Base-by-base conservation (phyloP, 1,284 basidiomycete species). In the Moesziomyces antarcticus region DNA sequence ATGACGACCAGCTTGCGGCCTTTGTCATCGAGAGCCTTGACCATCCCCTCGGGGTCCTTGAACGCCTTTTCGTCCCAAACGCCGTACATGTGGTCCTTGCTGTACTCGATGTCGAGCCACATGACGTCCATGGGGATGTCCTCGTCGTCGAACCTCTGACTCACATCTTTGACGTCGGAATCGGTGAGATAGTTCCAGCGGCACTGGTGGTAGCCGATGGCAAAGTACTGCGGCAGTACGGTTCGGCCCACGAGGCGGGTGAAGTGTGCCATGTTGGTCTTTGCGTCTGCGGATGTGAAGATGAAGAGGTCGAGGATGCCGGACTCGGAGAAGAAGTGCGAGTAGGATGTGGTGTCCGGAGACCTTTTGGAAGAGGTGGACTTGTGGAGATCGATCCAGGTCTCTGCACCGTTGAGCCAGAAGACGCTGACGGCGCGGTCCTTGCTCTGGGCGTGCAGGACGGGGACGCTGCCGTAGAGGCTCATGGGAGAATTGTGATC, bases 1-100 rank as follows among this genome's bases (percentile, higher is more conserved):
- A 99, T 99, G 49, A 95, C 91, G 42, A 98, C 95, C 90, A 98
- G 96, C 93, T 97, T 97, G 67, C 96, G 89, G 30, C 91, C 93
- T 62, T 90, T 87, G 42, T 89, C 91, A 56, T 92, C 93, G 4
- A 99, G 91, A 52, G 93, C 91, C 53, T 92, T 90, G 62, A 91
- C 89, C 97, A 99, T 98, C 49, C 91, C 90, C 27, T 93, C 90
- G 0, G 97, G 96, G 81, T 97, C 91, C 10, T 94, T 93, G 90
- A 99, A 99, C 44, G 88, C 88, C 85, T 91, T 92, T 73, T 91
- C 87, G 81, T 98, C 91, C 97, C 97, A 99, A 61, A 98, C 93
- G 85, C 98, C 95, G 88, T 98, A 99, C 85, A 94, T 93, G 86
- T 97, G 94, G 51, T 94, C 93, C 57, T 92, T 90, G 0, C 94